These are phyloP conservation scores for Hanseniaspora singularis DNA, from an alignment of 805 yeast species.

Conservation along the genomic window DNA sequence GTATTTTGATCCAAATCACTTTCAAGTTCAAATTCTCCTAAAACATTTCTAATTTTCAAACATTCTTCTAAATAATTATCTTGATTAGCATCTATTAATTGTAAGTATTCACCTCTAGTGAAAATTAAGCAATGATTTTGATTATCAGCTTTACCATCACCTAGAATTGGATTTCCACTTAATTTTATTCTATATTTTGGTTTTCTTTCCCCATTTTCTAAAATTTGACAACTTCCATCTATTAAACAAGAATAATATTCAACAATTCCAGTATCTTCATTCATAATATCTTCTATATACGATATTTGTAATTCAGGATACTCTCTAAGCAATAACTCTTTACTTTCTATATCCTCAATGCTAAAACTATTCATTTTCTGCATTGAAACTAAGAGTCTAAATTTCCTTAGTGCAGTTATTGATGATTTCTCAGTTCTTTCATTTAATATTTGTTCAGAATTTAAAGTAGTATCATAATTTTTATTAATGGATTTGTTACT, in stretches of 20 bases:
- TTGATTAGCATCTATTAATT: slow-evolving; percentile 73
- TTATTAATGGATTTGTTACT: no score
- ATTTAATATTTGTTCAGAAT: slow-evolving; percentile 18
- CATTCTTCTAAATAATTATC: slow-evolving; percentile 76
- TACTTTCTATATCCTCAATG: slow-evolving; percentile 46
- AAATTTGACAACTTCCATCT: slow-evolving; percentile 56
- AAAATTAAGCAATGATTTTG: slow-evolving; percentile 67
- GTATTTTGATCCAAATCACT: slow-evolving; percentile 13
- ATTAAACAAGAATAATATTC: slow-evolving; percentile 52
- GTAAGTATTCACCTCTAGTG: slow-evolving; percentile 70
- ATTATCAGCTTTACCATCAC: slow-evolving; percentile 77
- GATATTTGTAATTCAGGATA: slow-evolving; percentile 58
- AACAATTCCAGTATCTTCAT: slow-evolving; percentile 29
- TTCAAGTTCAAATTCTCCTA: slow-evolving; percentile 63
- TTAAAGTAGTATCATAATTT: slow-evolving; percentile 10
- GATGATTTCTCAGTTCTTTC: slow-evolving; percentile 29
- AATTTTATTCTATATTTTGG: slow-evolving; percentile 54
- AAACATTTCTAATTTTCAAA: slow-evolving; percentile 55
- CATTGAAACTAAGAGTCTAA: slow-evolving; percentile 54
- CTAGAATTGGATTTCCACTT: slow-evolving; percentile 72
- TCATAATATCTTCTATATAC: slow-evolving; percentile 43
- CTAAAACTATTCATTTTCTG: slow-evolving; percentile 45
- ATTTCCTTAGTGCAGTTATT: slow-evolving; percentile 42
- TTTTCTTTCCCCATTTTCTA: slow-evolving; percentile 44
- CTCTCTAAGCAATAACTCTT: slow-evolving; percentile 47